Evolutionary conservation across 345 rosid genomes (phyloP), one percentile per base, ranked within the genome.

Genomic region (Camelina neglecta): DNA sequence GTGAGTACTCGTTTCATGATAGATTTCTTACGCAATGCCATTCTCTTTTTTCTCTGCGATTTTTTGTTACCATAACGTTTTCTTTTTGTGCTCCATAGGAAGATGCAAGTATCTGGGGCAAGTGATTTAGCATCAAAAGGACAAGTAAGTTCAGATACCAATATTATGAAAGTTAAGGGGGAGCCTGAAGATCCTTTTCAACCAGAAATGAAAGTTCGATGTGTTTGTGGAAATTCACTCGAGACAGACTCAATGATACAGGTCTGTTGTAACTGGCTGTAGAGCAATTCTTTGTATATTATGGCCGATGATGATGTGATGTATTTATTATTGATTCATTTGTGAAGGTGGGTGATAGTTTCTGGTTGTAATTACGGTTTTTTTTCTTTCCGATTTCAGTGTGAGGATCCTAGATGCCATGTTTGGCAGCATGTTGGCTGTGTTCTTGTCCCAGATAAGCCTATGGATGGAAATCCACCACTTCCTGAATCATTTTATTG

Each of bases 41-140:
- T 58, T 53, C 62, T 65, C 18, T 18, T 18, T 79, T 24, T 10
- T 11, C 20, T 50, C 64, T 16, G 48, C 13, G 21, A 58, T 36
- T 71, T 20, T 45, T 72, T 49, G 50, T 57, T 49, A 59, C 36
- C 78, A 50, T 54, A 58, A 67, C 71, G 49, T 11, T n/a, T 49
- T 77, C 11, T 26, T 74, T 53, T 42, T 70, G 26, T 80, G 51
- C 3, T 77, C 10, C 35, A 29, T 87, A 96, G 98, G 76, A 96
- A 96, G 82, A 87, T 89, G 98, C 96, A 89, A 85, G 86, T 88
- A 33, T 84, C 96, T 71, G 98, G 93, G 74, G 94, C 97, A 69
- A 75, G 86, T 55, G 99, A 91, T 79, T 85, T 89, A 75, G 96
- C 97, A 62, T 89, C 96, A 75, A 91, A 87, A 82, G 93, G 86